Evolutionary conservation across 371 early-diverging fungal species (phyloP), one percentile per base, ranked within the genome.

Genomic region (Circinella umbellata): DNA sequence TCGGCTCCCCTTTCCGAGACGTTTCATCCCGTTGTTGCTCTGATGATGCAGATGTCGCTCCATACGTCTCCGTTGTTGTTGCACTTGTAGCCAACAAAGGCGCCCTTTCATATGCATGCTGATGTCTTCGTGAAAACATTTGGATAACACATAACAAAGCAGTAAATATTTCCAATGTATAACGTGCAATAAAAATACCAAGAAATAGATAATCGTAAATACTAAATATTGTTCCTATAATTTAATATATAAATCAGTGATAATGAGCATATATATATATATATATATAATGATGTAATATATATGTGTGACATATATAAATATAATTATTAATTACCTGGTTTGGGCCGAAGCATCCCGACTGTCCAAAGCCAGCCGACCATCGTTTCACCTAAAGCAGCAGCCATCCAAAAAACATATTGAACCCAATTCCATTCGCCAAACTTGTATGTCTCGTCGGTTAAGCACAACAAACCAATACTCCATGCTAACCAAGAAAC

Each of bases 391-490:
- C 74, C 75, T 5, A 80, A 34, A 17, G 66, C 61, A 42, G 77
- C 77, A 10, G 72, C 63, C 35, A 71, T 72, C 75, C 80, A 85
- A 64, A 80, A 82, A 18, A 68, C 61, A 61, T 85, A 85, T 42
- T 82, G 85, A 14, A 78, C 57, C 85, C 85, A 85, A 55, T 75
- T 69, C 82, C 82, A 85, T 64, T 73, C 72, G 5, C 74, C 71
- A 38, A 76, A 81, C 55, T 76, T 75, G 59, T 76, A 71, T 1
- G 80, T 74, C 68, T 84, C 82, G 55, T 79, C 74, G 7, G 73
- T 59, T 7, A 80, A 63, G 17, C 65, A 69, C 0, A 69, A 63
- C 17, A 81, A 67, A n/a, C 63, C 66, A 34, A 81, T 20, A 13
- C 66, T 66, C 85, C 85, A 85, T 9, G 82, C 76, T 4, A 79